Evolutionary conservation across 2,329 filamentous ascomycete genomes (phyloP).

Genomic region (Emergomyces orientalis): DNA sequence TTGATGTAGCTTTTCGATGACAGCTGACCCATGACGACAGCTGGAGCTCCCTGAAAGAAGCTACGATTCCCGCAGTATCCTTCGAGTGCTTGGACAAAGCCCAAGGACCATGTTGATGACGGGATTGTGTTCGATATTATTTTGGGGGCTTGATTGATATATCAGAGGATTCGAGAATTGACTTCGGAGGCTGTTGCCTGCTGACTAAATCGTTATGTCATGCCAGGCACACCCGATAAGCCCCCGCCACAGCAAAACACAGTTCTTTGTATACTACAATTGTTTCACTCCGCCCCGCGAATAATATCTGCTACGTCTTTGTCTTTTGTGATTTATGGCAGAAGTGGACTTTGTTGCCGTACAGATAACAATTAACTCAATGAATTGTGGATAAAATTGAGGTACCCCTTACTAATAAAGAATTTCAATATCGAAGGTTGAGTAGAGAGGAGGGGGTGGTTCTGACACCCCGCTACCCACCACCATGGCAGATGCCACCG

Average conservation of each 20-base stretch:
- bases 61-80: slow-evolving; percentile 6
- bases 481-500: slow-evolving; percentile 9
- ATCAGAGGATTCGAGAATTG: too few species aligned
- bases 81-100: background rate
- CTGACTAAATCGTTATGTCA: slow-evolving; percentile 1
- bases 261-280: background rate
- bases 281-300: background rate
- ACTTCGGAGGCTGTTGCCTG: background rate
- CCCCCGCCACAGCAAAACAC: too few species aligned
- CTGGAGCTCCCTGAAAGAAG: slow-evolving; percentile 7
- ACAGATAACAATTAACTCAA: background rate
- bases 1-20: slow-evolving; percentile 73
- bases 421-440: background rate
- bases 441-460: background rate
- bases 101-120: background rate
- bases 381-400: background rate
- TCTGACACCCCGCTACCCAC: background rate
- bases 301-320: background rate
- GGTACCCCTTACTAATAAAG: background rate
- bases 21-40: slow-evolving; percentile 62
- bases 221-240: background rate
- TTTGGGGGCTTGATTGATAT: too few species aligned
- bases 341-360: background rate
- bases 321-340: background rate
- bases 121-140: background rate